Base-by-base conservation (phyloP, 352 stramenopile species). In the Phytophthora podocarpi region DNA sequence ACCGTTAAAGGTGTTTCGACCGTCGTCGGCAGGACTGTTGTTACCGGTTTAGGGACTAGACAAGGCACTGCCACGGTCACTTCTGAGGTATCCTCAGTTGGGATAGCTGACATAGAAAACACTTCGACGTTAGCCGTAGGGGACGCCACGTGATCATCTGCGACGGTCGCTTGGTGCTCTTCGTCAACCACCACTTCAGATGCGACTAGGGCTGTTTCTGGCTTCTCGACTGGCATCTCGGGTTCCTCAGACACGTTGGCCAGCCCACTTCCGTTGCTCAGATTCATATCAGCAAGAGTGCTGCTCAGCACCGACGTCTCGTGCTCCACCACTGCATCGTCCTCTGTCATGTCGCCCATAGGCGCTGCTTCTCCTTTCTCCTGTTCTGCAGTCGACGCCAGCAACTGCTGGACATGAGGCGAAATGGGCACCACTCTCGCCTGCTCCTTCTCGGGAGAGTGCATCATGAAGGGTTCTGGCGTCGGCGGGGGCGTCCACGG, bases 381-480 rank as follows among this genome's bases (percentile, higher is more conserved):
- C 7, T 37, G 2, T 15, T n/a, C n/a, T 36, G 51, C 26, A 47
- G 24, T 20, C 13, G 39, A 10, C 0, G 39, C 39, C 57, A 56
- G 28, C n/a, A 62, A 10, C 20, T 56, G 57, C 16, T 57, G 31
- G 5, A 48, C 26, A 12, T 21, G 23, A 16, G 46, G 13, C 3
- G 27, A 51, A 30, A 74, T 40, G 1, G 65, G 65, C 7, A 45
- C 55, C 10, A 74, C 61, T 23, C 47, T 49, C 3, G 54, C 36
- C 20, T 67, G 63, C 13, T 56, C 53, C 31, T 70, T 70, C 24
- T 70, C 65, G 28, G 65, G 60, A 1, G 59, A 74, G 20, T 70
- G 59, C 60, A 67, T 36, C 27, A 67, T 1, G 21, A 67, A 67
- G 3, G 37, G 53, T 20, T 70, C 65, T 5, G 65, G 65, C 5